These are phyloP conservation scores for Colletotrichum melonis DNA, from an alignment of 2,329 filamentous ascomycete species.

Conservation along the genomic window DNA sequence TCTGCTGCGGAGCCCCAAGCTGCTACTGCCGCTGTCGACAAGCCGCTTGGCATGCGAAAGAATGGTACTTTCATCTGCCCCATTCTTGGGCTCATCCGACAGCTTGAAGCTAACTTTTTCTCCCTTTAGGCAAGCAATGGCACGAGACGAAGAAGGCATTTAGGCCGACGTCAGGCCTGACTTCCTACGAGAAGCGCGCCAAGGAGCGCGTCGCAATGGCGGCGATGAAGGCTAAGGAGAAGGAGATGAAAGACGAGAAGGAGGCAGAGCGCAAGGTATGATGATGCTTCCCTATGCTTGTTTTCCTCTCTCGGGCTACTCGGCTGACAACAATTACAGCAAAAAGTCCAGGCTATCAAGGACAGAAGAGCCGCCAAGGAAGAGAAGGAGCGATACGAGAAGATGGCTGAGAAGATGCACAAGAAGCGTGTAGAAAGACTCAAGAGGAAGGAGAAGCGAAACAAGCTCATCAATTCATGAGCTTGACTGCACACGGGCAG, in stretches of 20 bases:
- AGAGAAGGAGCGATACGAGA: slow-evolving; percentile 91
- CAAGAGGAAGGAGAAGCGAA: slow-evolving; percentile 96
- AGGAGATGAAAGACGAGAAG: slow-evolving; percentile 96
- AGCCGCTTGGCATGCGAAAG: slow-evolving; percentile 77
- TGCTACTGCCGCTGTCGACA: slow-evolving; percentile 48
- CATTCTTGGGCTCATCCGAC: slow-evolving; percentile 4
- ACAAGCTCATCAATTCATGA: slow-evolving; percentile 81
- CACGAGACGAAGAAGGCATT: slow-evolving; percentile 86
- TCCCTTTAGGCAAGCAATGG: slow-evolving; percentile 88
- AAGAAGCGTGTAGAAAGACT: slow-evolving; percentile 91
- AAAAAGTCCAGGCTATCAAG: slow-evolving; percentile 81
- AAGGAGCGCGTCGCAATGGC: slow-evolving; percentile 76
- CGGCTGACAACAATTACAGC: slow-evolving; percentile 57
- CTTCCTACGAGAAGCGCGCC: slow-evolving; percentile 81
- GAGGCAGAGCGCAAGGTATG: slow-evolving; percentile 86
- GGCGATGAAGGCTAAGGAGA: slow-evolving; percentile 91
- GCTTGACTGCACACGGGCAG: slow-evolving; percentile 1
- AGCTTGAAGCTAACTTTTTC: slow-evolving; percentile 8
- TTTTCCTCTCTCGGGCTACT: not conserved
- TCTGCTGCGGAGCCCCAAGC: slow-evolving; percentile 48
- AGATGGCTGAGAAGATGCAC: slow-evolving; percentile 98
- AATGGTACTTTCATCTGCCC: slow-evolving; percentile 71
- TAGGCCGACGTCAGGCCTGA: slow-evolving; percentile 81
- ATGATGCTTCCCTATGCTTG: not conserved
- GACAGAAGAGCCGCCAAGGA: slow-evolving; percentile 90